These are phyloP conservation scores for Candida freyschussii DNA, from an alignment of 1,139 yeast genomes.

Conservation along the genomic window DNA sequence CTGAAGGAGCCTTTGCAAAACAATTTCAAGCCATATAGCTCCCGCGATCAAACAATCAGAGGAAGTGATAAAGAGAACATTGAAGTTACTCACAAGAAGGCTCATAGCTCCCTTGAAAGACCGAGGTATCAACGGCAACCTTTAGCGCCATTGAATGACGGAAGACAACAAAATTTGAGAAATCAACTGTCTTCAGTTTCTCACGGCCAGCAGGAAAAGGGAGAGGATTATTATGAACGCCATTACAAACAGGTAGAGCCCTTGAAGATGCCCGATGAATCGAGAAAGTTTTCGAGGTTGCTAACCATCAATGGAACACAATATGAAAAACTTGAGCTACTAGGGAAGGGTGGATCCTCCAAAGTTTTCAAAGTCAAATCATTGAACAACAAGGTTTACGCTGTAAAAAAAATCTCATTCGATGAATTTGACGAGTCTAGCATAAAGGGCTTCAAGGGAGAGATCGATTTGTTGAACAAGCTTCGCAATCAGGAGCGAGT, in stretches of 20 bases:
- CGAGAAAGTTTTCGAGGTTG: constrained; percentile 18
- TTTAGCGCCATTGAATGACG: constrained; percentile 13
- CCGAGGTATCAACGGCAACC: constrained; percentile 15
- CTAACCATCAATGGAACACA: constrained; percentile 50
- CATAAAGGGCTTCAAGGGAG: constrained; percentile 79
- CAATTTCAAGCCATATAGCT: not conserved
- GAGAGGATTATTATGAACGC: constrained; percentile 12
- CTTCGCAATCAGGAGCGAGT: constrained; percentile 66
- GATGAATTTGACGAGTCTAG: constrained; percentile 78
- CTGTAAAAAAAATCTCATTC: constrained; percentile 76
- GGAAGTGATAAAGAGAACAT: constrained; percentile 16
- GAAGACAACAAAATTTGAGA: constrained; percentile 11
- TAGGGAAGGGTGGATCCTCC: constrained; percentile 94
- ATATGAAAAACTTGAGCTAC: constrained; percentile 70
- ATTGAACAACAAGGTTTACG: constrained; percentile 54
- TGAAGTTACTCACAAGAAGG: not conserved
- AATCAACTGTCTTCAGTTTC: constrained; percentile 6
- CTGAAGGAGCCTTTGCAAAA: constrained; percentile 9
- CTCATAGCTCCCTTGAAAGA: constrained; percentile 8
- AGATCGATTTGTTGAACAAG: constrained; percentile 66
- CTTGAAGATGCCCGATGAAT: constrained; percentile 20
- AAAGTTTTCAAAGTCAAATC: constrained; percentile 81
- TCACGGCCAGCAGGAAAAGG: constrained; percentile 8
- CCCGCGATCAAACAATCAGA: constrained; percentile 1
- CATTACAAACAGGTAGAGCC: constrained; percentile 20